Base-by-base conservation (phyloP, 73 alveolate species). In the Paraurostyla sp. region DNA sequence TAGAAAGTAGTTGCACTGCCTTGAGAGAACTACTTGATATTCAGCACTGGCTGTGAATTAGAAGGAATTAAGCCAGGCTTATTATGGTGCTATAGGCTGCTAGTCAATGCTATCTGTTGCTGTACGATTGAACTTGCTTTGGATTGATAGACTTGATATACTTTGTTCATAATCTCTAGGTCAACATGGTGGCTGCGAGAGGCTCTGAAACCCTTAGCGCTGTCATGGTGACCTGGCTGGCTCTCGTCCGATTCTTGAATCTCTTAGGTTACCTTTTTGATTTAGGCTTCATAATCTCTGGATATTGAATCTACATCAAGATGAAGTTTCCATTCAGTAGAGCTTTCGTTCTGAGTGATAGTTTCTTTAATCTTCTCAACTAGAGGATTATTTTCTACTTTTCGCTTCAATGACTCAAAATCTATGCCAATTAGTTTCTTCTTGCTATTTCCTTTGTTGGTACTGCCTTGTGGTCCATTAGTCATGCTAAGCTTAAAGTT, bases 281-380 rank as follows among this genome's bases (percentile, higher is more conserved):
- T 38, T 18, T 65, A 65, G 54, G 7, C 58, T 13, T 35, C 13
- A 56, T 65, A 40, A 6, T 65, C 82, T 18, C 25, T 38, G 6
- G 32, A 9, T 11, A 85, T 85, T 68, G 46, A 0, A 25, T 85
- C 93, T 6, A 65, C 76, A 48, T 83, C 52, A 25, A 83, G 40
- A 29, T 32, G 57, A 27, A 83, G 68, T n/a, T 83, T 65, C 92
- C 92, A 83, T 46, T 60, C 54, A 65, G 92, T 63, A 0, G 86
- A 63, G 20, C 68, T 46, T 20, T 15, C 57, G n/a, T 40, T 45
- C 23, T 49, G 58, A 20, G 4, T 15, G 0, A 60, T 63, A 30
- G 78, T 54, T n/a, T 83, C 85, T 63, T 43, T 83, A 25, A 85
- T 71, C 51, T 69, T 48, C 38, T 85, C 91, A 23, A 82, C 40